These are phyloP conservation scores for Tritrichomonas foetus DNA, from an alignment of 208 protist genomes.

Conservation along the genomic window DNA sequence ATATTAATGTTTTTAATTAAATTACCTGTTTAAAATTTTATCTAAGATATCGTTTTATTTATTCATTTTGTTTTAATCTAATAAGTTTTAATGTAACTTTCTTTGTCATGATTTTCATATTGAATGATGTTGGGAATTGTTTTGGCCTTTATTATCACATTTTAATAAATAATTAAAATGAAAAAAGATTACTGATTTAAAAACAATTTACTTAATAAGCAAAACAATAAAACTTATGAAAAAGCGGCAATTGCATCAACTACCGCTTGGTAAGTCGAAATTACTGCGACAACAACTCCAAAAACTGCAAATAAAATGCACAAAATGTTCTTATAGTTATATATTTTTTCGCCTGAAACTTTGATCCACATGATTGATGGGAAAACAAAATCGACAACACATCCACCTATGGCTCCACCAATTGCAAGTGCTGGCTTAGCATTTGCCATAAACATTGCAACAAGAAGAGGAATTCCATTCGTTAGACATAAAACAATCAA, in stretches of 20 bases:
- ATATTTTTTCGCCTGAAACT: neutral
- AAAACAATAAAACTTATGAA: too few relatives aligned
- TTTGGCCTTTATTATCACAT: too few relatives aligned
- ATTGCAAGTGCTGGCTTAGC: neutral
- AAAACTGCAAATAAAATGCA: neutral
- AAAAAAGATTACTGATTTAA: too few relatives aligned
- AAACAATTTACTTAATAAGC: neutral
- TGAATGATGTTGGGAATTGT: too few relatives aligned
- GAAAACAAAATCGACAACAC: neutral
- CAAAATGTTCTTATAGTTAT: neutral
- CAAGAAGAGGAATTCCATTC: neutral
- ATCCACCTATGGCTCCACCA: neutral
- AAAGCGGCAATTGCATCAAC: neutral
- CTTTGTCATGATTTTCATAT: too few relatives aligned
- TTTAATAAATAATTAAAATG: too few relatives aligned
- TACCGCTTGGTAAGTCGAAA: neutral
- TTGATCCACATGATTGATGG: neutral
- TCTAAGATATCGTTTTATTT: too few relatives aligned
- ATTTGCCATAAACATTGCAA: conserved; percentile 10
- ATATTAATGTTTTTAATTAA: too few relatives aligned
- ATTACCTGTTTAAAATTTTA: too few relatives aligned
- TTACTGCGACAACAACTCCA: neutral
- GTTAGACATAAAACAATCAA: neutral
- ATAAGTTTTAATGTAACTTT: too few relatives aligned
- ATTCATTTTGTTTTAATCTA: too few relatives aligned